Conservation (phyloP, 371 early-diverging fungal genomes). For the Syncephalis plumigaleata region DNA sequence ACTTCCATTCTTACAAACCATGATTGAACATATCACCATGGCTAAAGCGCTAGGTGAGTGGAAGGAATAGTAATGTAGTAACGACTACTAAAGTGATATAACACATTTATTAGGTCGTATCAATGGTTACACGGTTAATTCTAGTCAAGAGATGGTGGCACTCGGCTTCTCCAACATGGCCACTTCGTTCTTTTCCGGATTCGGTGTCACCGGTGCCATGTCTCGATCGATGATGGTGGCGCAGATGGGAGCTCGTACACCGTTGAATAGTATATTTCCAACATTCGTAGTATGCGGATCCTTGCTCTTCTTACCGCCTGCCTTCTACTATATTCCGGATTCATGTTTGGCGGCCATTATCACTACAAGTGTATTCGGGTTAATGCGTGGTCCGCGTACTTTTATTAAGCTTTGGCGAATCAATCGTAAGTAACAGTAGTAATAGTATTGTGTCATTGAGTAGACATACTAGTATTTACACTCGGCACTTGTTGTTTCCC, state of each 20-base stretch:
- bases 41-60: constrained; percentile 11
- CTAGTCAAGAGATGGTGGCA: constrained; percentile 63
- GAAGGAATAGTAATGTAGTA: background rate
- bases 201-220: constrained; percentile 73
- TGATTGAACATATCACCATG: constrained; percentile 74
- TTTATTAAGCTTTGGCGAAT: constrained; percentile 14
- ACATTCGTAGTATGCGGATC: constrained; percentile 52
- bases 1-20: constrained; percentile 23
- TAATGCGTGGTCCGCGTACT: constrained; percentile 15
- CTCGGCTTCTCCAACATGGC: constrained; percentile 62
- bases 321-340: constrained; percentile 67
- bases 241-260: constrained; percentile 32
- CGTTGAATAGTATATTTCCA: constrained; percentile 58
- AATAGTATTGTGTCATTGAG: too few species aligned
- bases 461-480: constrained; percentile 16
- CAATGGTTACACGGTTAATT: constrained; percentile 13
- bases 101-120: constrained; percentile 18
- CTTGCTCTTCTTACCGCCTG: constrained; percentile 56
- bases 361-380: constrained; percentile 40
- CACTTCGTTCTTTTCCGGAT: constrained; percentile 65
- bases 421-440: constrained; percentile 22
- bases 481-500: constrained; percentile 17
- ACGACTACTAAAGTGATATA: background rate
- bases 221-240: constrained; percentile 46
- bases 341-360: constrained; percentile 62